A percentile compares a stretch with the other conserved stretches of the same genome.
Evolutionary conservation across 2,329 filamentous ascomycete genomes (phyloP).

Genomic region (Hirsutella minnesotensis): DNA sequence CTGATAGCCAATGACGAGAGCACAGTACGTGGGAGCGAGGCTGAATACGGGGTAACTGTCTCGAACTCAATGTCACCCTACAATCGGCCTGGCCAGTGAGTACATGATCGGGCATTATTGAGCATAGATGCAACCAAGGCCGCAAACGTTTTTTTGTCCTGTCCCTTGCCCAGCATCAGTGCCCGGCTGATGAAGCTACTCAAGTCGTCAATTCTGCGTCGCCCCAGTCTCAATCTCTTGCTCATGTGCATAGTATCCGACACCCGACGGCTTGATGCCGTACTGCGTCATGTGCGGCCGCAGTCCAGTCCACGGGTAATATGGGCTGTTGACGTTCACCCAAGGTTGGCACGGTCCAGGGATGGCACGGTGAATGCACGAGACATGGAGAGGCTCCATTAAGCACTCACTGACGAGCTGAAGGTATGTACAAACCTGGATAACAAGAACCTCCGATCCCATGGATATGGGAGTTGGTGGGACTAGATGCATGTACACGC

Average conservation of each 20-base stretch:
- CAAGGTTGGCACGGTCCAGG: not conserved
- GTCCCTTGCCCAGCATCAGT: not conserved
- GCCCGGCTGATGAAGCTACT: not conserved
- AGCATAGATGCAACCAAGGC: not conserved
- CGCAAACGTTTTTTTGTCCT: not conserved
- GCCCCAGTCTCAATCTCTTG: not conserved
- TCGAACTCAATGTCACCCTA: too few species aligned
- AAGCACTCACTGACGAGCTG: not conserved
- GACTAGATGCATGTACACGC: not conserved
- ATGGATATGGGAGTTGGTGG: slow-evolving; percentile 1
- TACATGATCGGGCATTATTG: too few species aligned
- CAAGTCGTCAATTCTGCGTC: not conserved
- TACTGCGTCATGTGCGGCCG: slow-evolving; percentile 1
- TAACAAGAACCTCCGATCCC: not conserved
- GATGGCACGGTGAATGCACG: not conserved
- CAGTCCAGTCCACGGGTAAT: not conserved
- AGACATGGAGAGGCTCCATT: not conserved
- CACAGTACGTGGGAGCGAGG: not conserved
- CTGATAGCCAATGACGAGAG: too few species aligned
- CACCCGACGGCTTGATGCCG: slow-evolving; percentile 1
- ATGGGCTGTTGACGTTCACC: not conserved
- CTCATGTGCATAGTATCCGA: not conserved
- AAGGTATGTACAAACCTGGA: not conserved
- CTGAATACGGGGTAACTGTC: too few species aligned
- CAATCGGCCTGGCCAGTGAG: too few species aligned